Conservation (phyloP, 2,329 filamentous ascomycete genomes). For the Alternaria angustiovoidea region DNA sequence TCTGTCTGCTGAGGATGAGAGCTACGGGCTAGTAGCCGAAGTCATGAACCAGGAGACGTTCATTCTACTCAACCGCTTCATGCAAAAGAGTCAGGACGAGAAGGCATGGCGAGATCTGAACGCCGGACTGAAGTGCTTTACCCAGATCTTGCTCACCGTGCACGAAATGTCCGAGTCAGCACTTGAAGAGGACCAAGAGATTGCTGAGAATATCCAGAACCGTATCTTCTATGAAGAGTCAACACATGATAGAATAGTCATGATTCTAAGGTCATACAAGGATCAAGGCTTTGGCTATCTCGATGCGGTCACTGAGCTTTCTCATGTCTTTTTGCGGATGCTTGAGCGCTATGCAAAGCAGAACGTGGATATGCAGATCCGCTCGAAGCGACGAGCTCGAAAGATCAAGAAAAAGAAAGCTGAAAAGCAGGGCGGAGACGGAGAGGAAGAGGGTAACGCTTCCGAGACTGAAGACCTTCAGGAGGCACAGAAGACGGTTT, state of each 20-base stretch:
- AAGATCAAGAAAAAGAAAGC: slow-evolving; percentile 72
- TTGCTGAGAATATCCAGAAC: slow-evolving; percentile 95
- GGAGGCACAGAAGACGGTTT: slow-evolving; percentile 73
- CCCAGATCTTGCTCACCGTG: slow-evolving; percentile 89
- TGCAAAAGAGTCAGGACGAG: slow-evolving; percentile 79
- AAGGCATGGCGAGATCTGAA: slow-evolving; percentile 90
- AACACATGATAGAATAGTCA: slow-evolving; percentile 86
- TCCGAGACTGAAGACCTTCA: slow-evolving; percentile 71
- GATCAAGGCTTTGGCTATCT: slow-evolving; percentile 94
- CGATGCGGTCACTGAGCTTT: slow-evolving; percentile 87
- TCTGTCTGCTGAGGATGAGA: slow-evolving; percentile 66
- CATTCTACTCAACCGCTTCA: slow-evolving; percentile 81
- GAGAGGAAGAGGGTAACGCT: slow-evolving; percentile 64
- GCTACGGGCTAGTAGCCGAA: slow-evolving; percentile 84
- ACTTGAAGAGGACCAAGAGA: slow-evolving; percentile 93
- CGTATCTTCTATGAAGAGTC: slow-evolving; percentile 98
- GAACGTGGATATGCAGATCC: slow-evolving; percentile 91
- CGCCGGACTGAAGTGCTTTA: slow-evolving; percentile 91
- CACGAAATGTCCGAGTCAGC: slow-evolving; percentile 88
- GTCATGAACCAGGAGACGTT: slow-evolving; percentile 97
- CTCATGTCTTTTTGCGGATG: slow-evolving; percentile 90
- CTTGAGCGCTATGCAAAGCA: slow-evolving; percentile 93
- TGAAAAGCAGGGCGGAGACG: slow-evolving; percentile 59
- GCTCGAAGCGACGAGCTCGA: slow-evolving; percentile 76
- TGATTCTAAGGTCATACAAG: slow-evolving; percentile 85